Base-by-base conservation (phyloP, 129 eudicot species). In the Centaurea solstitialis region DNA sequence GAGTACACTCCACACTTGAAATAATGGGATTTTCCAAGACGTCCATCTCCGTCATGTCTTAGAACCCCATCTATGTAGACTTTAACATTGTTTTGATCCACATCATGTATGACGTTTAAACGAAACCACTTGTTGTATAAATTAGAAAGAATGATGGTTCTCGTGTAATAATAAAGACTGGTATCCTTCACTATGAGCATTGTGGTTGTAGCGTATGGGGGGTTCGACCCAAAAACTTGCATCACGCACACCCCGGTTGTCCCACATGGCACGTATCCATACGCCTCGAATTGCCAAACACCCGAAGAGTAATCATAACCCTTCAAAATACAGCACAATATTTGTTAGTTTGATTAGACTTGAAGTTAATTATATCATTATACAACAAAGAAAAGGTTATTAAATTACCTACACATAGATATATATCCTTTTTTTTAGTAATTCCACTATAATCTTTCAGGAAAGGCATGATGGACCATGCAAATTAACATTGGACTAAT, bases 241-340 rank as follows among this genome's bases (percentile, higher is more conserved):
- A 87, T 87, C 20, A 87, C 37, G 26, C 83, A 66, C 76, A 81
- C 87, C n/a, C 90, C 90, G 0, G 79, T 26, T 17, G 90, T 83
- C 13, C 24, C 68, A 11, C 43, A 1, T 0, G 83, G 83, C 67
- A 87, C 83, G 22, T 83, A 87, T 59, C 87, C 90, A 1, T 84
- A 68, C 0, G 72, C 90, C 69, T 87, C 87, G 26, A 87, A 87
- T 80, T 86, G 87, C 87, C 90, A 87, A 15, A 83, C 83, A 10
- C 87, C 85, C 3, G 87, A 80, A 4, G 85, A 72, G 76, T 83
- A 87, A 70, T 76, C 87, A 40, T 87, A 80, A 21, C 85, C 90
- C 90, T 87, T 76, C 22, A 24, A 74, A 33, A 66, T 15, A 10
- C 33, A 0, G 67, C 0, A 66, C 12, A 41, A 8, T 12, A 21